Evolutionary conservation across 768 basidiomycete genomes (phyloP), one percentile per base, ranked within the genome.

Genomic region (Sarcodon sp.): DNA sequence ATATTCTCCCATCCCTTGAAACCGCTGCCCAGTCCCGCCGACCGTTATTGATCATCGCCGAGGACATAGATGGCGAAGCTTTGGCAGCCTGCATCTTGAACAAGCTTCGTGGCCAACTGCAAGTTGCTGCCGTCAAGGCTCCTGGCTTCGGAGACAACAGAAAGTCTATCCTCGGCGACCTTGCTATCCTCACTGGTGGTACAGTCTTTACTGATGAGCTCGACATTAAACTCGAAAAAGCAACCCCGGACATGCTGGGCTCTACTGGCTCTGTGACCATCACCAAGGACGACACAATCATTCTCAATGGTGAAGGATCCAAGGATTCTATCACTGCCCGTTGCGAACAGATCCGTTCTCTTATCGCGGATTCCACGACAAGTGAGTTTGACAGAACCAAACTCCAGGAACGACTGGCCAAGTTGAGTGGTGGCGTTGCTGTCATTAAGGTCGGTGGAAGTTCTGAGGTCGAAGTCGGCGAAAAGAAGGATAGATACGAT

Each of bases 81-180:
- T 82, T 98, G 50, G 94, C 94, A 45, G 94, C 93, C 16, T 93
- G 90, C 63, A 93, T 98, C 60, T 80, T 97, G 65, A 98, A 99
- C 87, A 98, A 97, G 76, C 87, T 99, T 52, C 89, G 94, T 54
- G 94, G 94, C 33, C 94, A 97, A 65, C 82, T 99, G 49, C 83
- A 86, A 60, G 94, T 98, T 53, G 83, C 70, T 44, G 93, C 91
- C 44, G 80, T 98, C 69, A 97, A 99, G 72, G 93, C 94, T 13
- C 94, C 94, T 47, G 90, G 94, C 46, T 98, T 99, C 64, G 94
- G 94, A 59, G 94, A 98, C 70, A 99, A 98, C 79, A 85, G 94
- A 69, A 99, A 98, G 72, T 87, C 83, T 48, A 88, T 97, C 69
- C 85, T 98, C 47, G 94, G 94, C 50, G 93, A 97, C 61, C 77